These are phyloP conservation scores for Colletotrichum melonis DNA, from an alignment of 2,329 filamentous ascomycete species.

Conservation along the genomic window DNA sequence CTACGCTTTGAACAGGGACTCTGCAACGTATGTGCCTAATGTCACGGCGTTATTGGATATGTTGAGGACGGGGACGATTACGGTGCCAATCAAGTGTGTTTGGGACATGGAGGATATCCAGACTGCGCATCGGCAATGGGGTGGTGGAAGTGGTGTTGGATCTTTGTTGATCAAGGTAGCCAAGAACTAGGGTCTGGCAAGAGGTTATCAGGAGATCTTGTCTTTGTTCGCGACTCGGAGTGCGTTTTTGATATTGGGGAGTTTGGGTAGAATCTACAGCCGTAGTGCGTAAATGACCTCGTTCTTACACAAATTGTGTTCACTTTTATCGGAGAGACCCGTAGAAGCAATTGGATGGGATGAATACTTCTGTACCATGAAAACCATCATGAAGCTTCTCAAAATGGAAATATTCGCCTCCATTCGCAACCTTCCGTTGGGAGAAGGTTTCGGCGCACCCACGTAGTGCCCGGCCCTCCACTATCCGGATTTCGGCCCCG, in stretches of 20 bases:
- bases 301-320: no score
- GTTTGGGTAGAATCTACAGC: not conserved
- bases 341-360: no score
- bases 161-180: constrained; percentile 44
- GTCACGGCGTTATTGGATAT: constrained; percentile 46
- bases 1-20: constrained; percentile 49
- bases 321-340: no score
- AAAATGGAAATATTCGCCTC: not conserved
- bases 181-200: not conserved
- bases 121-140: constrained; percentile 52
- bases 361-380: no score
- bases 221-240: not conserved
- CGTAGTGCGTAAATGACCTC: not conserved
- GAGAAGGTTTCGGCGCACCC: not conserved
- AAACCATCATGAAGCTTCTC: no score
- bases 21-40: constrained; percentile 45
- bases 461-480: constrained; percentile 3
- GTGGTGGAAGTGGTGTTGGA: constrained; percentile 47
- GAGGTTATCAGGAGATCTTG: not conserved
- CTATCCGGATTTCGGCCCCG: constrained; percentile 19
- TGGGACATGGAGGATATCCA: constrained; percentile 54
- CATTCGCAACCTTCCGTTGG: not conserved
- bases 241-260: not conserved
- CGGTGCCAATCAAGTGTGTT: constrained; percentile 50
- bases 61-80: constrained; percentile 44